phyloP scores from a whole-genome alignment of 129 eudicot genomes.

The Gnaphalium uliginosum region DNA sequence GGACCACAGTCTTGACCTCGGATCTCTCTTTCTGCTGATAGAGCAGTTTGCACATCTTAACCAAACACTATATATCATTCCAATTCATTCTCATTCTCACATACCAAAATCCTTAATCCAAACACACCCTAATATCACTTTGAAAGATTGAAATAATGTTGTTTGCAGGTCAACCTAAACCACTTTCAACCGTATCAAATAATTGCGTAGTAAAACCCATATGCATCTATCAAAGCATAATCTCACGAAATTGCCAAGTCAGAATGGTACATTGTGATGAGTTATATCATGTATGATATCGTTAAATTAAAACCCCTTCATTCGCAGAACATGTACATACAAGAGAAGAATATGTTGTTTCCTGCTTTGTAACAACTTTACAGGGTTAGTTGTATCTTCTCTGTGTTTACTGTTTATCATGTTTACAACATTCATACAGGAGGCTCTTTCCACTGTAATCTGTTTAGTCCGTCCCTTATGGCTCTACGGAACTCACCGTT shows the following conservation, averaged over 20 bases:
- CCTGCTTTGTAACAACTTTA: conserved; percentile 25
- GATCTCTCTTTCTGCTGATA: too few relatives aligned
- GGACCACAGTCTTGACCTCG: too few relatives aligned
- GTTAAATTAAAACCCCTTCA: neutral
- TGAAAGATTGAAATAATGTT: too few relatives aligned
- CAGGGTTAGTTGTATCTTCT: conserved; percentile 24
- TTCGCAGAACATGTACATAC: conserved; percentile 21
- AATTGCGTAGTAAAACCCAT: neutral
- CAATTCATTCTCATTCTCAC: too few relatives aligned
- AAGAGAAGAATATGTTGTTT: conserved; percentile 15
- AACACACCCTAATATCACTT: too few relatives aligned
- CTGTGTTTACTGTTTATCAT: neutral
- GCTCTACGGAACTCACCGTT: conserved; percentile 77
- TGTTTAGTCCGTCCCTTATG: conserved; percentile 74
- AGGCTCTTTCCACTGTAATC: conserved; percentile 80
- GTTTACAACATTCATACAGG: conserved; percentile 35
- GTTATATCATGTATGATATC: neutral
- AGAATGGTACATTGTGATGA: neutral
- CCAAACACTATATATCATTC: too few relatives aligned
- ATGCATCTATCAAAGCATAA: neutral
- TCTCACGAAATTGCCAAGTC: neutral
- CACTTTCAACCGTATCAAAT: neutral
- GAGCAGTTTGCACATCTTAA: too few relatives aligned
- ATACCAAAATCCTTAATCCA: too few relatives aligned
- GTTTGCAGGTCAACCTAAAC: neutral